Evolutionary conservation across 2,329 filamentous ascomycete genomes (phyloP), one percentile per base, ranked within the genome.

Genomic region (Claviceps sp.): DNA sequence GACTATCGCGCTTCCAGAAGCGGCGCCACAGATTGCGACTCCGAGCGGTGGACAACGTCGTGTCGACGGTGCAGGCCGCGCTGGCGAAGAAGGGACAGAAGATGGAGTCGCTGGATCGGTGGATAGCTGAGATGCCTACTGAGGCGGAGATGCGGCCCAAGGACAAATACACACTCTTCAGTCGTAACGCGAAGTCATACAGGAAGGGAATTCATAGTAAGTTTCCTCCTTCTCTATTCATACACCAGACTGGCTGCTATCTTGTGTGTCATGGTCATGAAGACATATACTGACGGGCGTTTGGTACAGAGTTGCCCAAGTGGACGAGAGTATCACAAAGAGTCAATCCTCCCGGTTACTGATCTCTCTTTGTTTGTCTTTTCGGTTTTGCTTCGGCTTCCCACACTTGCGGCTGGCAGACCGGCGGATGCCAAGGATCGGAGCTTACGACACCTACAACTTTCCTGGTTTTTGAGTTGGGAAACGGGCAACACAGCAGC

Each of bases 121-220:
- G 93, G 93, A 95, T 93, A 75, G 77, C 78, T 40, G 89, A 95
- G 70, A 98, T 98, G 93, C 93, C 93, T 22, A 86, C 82, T 26
- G 93, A 98, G 76, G 78, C 82, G 63, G 89, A 97, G 76, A 98
- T 98, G 93, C 67, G 95, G 67, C 85, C 93, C 47, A 85, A 81
- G 70, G 93, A 98, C 73, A 98, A 98, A 73, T 98, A 98, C 73
- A 95, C 89, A 30, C 85, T 98, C 63, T 98, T 97, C 70, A 91
- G 95, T 70, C 84, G 90, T 61, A 96, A 97, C 71, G 89, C 87
- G 68, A 95, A 90, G 81, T 84, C 81, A 62, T 98, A 97, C 69
- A 78, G 93, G 66, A 98, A 98, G 81, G 88, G 89, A 52, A 90
- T 98, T 68, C 91, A 97, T 72, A 97, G 90, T 95, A 78, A 62